Percentiles rank a stretch among this genome's conserved stretches.
These are phyloP conservation scores for Pezicula neosporulosa DNA, from an alignment of 2,329 filamentous ascomycete species.

Conservation along the genomic window DNA sequence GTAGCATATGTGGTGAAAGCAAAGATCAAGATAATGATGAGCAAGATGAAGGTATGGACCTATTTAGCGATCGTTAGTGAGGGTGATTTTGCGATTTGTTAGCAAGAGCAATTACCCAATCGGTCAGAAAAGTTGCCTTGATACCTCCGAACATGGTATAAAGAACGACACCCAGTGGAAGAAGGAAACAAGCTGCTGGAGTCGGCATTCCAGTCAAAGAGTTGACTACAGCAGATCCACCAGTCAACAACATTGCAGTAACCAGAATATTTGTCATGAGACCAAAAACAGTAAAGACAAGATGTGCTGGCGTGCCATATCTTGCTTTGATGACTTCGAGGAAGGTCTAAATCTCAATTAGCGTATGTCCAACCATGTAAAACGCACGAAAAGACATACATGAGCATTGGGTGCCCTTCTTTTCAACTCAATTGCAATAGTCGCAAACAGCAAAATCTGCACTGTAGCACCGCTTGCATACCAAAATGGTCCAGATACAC, in stretches of 20 bases:
- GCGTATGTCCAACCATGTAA: neutral
- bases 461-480: constrained; percentile 73
- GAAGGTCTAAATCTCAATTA: constrained; percentile 45
- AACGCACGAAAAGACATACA: constrained; percentile 17
- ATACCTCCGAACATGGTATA: constrained; percentile 79
- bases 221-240: constrained; percentile 72
- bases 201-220: constrained; percentile 72
- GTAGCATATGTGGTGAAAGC: constrained; percentile 79
- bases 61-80: constrained; percentile 49
- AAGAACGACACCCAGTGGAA: constrained; percentile 75
- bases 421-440: constrained; percentile 86
- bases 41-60: constrained; percentile 78
- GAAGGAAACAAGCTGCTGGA: constrained; percentile 77
- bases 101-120: constrained; percentile 16
- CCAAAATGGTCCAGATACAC: constrained; percentile 64
- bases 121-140: constrained; percentile 80
- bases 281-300: constrained; percentile 79
- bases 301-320: constrained; percentile 70
- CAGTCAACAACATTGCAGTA: constrained; percentile 83
- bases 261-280: constrained; percentile 84
- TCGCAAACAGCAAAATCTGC: constrained; percentile 86
- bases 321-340: constrained; percentile 79
- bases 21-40: constrained; percentile 85
- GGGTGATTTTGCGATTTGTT: neutral
- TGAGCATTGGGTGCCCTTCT: constrained; percentile 84